These are phyloP conservation scores for Diaporthe citri DNA, from an alignment of 2,329 filamentous ascomycete genomes.

Conservation along the genomic window DNA sequence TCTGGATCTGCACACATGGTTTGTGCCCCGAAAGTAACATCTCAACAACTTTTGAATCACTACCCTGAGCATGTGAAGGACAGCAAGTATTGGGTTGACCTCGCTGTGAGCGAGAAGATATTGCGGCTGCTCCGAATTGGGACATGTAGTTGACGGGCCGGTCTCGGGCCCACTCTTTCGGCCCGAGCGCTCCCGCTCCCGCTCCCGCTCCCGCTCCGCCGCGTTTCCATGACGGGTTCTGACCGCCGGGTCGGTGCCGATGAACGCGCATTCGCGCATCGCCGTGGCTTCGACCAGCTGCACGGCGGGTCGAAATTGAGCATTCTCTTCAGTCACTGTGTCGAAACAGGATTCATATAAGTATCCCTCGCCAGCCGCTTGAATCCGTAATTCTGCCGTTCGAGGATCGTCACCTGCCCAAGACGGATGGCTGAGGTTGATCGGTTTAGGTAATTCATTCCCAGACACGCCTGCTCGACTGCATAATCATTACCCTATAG, in stretches of 20 bases:
- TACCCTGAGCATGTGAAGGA: too few relatives aligned
- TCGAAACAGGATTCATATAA: neutral
- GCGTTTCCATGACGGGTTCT: neutral
- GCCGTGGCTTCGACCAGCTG: neutral
- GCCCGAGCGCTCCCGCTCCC: constrained; percentile 25
- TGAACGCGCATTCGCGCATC: constrained; percentile 10
- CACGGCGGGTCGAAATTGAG: neutral
- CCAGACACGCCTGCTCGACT: constrained; percentile 6
- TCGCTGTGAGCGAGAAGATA: neutral
- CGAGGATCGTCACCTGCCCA: constrained; percentile 11
- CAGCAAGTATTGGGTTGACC: neutral
- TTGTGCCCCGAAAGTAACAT: too few relatives aligned
- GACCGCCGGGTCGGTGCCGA: neutral
- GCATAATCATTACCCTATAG: constrained; percentile 30
- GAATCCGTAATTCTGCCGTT: neutral
- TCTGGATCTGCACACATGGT: too few relatives aligned
- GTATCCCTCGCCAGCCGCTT: neutral
- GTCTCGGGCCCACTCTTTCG: neutral
- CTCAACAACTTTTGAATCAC: too few relatives aligned
- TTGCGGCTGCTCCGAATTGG: neutral
- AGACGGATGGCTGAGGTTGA: constrained; percentile 5
- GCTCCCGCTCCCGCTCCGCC: constrained; percentile 16
- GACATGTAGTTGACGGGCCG: neutral
- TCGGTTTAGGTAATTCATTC: constrained; percentile 17
- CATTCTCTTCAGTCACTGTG: neutral